phyloP scores from a whole-genome alignment of 495 filamentous ascomycete species.

The Penicillium atrosanguineum region DNA sequence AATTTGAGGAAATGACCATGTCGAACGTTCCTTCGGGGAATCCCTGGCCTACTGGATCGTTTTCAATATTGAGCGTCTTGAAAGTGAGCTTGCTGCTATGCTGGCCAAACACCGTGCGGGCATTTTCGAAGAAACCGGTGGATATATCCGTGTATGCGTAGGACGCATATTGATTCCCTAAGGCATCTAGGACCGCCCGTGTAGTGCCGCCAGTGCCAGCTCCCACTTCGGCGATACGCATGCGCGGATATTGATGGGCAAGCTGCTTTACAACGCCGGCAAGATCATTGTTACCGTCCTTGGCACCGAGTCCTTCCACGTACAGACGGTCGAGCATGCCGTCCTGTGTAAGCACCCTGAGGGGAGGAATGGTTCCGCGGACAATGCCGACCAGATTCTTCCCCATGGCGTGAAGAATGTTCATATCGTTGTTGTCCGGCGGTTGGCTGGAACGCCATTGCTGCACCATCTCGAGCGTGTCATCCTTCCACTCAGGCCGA shows the following conservation, averaged over 20 bases:
- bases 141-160: neutral
- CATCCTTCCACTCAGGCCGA: no score
- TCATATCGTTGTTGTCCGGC: no score
- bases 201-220: neutral
- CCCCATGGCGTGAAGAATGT: no score
- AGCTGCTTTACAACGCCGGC: neutral
- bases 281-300: no score
- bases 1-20: conserved; percentile 6
- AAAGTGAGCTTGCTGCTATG: conserved; percentile 32
- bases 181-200: neutral
- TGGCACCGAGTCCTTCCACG: no score
- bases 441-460: no score
- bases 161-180: neutral
- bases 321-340: neutral
- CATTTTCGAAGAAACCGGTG: neutral
- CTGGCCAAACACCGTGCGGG: no score
- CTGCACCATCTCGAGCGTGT: no score
- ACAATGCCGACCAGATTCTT: no score
- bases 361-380: no score
- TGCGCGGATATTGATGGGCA: neutral
- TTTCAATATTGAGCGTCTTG: conserved; percentile 40
- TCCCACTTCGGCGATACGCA: neutral
- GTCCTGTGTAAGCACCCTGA: no score
- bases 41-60: conserved; percentile 33
- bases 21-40: conserved; percentile 43